Conservation (phyloP, 352 stramenopile species). For the Phytophthora pluvialis region DNA sequence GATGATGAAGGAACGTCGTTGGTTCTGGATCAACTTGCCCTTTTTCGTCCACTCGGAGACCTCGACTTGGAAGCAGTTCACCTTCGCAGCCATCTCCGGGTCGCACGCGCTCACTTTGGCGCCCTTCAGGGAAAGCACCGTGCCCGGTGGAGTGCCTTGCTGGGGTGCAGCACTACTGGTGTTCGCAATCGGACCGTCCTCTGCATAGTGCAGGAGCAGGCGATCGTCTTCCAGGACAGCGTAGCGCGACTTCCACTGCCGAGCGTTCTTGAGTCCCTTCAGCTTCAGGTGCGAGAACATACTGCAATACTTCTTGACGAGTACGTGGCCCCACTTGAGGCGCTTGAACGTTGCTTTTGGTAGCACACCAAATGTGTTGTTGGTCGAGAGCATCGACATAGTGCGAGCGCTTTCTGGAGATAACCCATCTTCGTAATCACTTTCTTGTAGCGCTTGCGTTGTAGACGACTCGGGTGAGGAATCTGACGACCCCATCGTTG, state of each 20-base stretch:
- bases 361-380: slow-evolving; percentile 12
- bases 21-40: slow-evolving; percentile 62
- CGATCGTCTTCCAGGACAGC: slow-evolving; percentile 73
- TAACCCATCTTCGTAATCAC: slow-evolving; percentile 27
- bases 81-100: slow-evolving; percentile 70
- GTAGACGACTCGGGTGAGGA: slow-evolving; percentile 42
- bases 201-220: slow-evolving; percentile 77
- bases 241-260: slow-evolving; percentile 87
- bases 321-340: slow-evolving; percentile 70
- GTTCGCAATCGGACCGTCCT: slow-evolving; percentile 35
- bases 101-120: slow-evolving; percentile 80
- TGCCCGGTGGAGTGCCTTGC: slow-evolving; percentile 42
- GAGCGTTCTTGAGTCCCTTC: slow-evolving; percentile 58
- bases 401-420: slow-evolving; percentile 7
- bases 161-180: slow-evolving; percentile 16
- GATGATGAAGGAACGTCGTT: slow-evolving; percentile 76
- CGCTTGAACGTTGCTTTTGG: slow-evolving; percentile 49
- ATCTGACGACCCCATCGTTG: slow-evolving; percentile 16
- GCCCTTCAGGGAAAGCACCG: slow-evolving; percentile 72
- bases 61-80: slow-evolving; percentile 88
- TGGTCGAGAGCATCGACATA: slow-evolving; percentile 10
- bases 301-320: slow-evolving; percentile 85
- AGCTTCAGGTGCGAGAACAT: slow-evolving; percentile 81
- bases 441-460: slow-evolving; percentile 35
- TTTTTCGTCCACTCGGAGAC: slow-evolving; percentile 87